Conservation (phyloP, 1,284 basidiomycete genomes). For the Singerocomus inundabilis region DNA sequence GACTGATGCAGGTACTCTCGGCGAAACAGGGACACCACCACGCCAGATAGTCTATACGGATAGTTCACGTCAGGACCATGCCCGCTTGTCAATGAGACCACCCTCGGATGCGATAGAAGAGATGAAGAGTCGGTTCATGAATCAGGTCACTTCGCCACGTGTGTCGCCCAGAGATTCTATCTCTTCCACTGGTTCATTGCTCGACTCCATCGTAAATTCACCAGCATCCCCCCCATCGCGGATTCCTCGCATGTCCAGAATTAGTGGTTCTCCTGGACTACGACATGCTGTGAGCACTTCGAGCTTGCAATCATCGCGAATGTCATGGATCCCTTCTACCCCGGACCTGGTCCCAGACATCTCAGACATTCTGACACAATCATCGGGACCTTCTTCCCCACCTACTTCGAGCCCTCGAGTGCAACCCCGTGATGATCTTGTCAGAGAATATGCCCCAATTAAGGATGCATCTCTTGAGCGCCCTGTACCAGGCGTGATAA, state of each 20-base stretch:
- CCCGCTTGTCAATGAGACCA: conserved; percentile 32
- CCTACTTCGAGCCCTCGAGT: conserved; percentile 38
- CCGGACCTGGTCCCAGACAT: conserved; percentile 63
- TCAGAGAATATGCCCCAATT: conserved; percentile 9
- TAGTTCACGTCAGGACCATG: conserved; percentile 14
- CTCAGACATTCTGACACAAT: conserved; percentile 56
- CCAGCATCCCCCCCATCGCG: conserved; percentile 25
- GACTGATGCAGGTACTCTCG: conserved; percentile 2
- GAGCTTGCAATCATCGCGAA: conserved; percentile 29
- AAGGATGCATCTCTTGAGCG: conserved; percentile 9
- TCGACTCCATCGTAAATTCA: conserved; percentile 12
- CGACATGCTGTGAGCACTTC: conserved; percentile 31
- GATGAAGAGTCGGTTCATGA: conserved; percentile 61
- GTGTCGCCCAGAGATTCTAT: conserved; percentile 22
- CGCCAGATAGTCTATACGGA: conserved; percentile 6
- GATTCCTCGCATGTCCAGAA: conserved; percentile 31
- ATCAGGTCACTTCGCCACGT: conserved; percentile 33
- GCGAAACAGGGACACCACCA: conserved; percentile 3
- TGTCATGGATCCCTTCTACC: conserved; percentile 43
- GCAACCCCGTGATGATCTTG: conserved; percentile 13
- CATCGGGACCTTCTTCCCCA: conserved; percentile 57
- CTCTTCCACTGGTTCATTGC: conserved; percentile 14
- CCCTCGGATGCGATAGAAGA: conserved; percentile 57
- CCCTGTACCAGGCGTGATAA: conserved; percentile 14
- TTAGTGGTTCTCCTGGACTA: conserved; percentile 28